Evolutionary conservation across 83 land plant species (phyloP), one percentile per base, ranked within the genome.

Genomic region (Diphasiastrum complanatum): DNA sequence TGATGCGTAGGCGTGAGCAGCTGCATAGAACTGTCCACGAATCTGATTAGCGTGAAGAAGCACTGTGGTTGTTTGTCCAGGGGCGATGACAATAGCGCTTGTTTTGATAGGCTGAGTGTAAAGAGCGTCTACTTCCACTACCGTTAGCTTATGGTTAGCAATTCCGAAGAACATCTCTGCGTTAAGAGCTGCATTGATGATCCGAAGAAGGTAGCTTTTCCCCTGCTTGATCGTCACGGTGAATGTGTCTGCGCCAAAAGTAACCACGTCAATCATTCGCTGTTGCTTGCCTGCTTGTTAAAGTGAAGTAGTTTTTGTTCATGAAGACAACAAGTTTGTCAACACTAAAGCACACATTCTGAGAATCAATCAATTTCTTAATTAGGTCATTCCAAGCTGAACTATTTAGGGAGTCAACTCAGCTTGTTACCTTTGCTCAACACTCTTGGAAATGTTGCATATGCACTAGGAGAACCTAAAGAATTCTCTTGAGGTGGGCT

Each of bases 1-100:
- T 11, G 58, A 54, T 14, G 38, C n/a, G 28, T 27, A 56, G 10
- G 43, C 19, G 1, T 43, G 41, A 22, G 20, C 20, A 20, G 69
- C 69, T 6, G 57, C 27, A 26, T 6, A 40, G 71, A 25, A 66
- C 11, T 25, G 12, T 6, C 74, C 67, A 1, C 72, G 69, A 6
- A 34, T 11, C 28, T 71, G 77, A 30, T 81, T 51, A 4, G 73
- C 78, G 19, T 46, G 47, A 1, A 79, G 61, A 0, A 77, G 46
- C 10, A 85, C 83, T 46, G 78, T 81, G 10, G 78, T 85, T 45
- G 85, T 85, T 48, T 85, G 89, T 14, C 89, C 89, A 0, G 89
- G 89, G 0, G 86, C 75, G 22, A 85, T 79, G 11, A 85, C 31
- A 26, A 85, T 41, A 6, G 72, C 54, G 12, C 49, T 22, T 1